These are phyloP conservation scores for Aspergillus olivimuriae DNA, from an alignment of 495 filamentous ascomycete genomes.

Conservation along the genomic window DNA sequence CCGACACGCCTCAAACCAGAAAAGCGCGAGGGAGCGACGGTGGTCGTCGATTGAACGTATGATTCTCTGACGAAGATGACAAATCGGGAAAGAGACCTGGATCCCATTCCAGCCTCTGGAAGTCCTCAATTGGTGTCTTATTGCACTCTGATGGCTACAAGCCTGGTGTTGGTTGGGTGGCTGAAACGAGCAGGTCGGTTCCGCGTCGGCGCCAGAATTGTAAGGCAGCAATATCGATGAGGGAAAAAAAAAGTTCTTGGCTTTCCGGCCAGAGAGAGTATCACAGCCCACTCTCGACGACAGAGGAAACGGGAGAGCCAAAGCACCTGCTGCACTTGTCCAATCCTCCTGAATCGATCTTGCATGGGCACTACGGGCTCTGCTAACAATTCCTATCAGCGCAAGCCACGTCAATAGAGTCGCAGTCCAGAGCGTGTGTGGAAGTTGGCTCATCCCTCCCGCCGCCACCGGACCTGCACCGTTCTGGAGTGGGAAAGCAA, in stretches of 20 bases:
- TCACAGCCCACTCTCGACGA: neutral
- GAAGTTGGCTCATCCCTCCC: neutral
- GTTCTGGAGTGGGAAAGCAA: neutral
- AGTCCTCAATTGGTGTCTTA: too few species aligned
- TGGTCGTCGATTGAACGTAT: neutral
- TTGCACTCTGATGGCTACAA: too few species aligned
- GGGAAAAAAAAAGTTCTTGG: slow-evolving; percentile 2
- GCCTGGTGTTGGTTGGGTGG: too few species aligned
- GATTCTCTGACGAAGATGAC: neutral
- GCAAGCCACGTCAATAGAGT: slow-evolving; percentile 11
- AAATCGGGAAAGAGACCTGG: neutral
- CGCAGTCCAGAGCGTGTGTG: neutral
- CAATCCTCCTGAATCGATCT: too few species aligned
- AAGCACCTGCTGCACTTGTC: too few species aligned
- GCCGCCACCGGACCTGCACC: neutral
- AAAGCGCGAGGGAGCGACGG: too few species aligned
- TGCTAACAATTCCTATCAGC: slow-evolving; percentile 4
- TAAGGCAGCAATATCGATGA: neutral
- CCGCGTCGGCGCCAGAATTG: neutral
- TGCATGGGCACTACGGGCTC: too few species aligned
- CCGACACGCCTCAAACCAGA: too few species aligned
- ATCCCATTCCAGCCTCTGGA: neutral
- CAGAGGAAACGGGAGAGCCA: neutral
- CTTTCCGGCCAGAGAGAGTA: neutral
- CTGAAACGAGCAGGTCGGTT: too few species aligned